These are phyloP conservation scores for Kregervanrija fluxuum DNA, from an alignment of 805 yeast genomes.

Conservation along the genomic window DNA sequence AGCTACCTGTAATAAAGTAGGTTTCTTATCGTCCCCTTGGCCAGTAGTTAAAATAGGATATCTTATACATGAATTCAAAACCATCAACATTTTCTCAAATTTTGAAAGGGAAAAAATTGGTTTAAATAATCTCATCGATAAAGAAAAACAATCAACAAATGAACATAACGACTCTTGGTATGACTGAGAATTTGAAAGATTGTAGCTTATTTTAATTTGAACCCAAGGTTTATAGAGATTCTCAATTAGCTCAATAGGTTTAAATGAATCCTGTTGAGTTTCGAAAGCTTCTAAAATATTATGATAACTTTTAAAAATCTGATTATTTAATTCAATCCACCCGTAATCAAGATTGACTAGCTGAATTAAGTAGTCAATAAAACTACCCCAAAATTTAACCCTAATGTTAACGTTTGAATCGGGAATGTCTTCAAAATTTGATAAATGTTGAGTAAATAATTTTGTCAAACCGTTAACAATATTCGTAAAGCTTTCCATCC, in stretches of 20 bases:
- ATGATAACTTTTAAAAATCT: conserved; percentile 47
- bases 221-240: conserved; percentile 47
- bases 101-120: conserved; percentile 27
- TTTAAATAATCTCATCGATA: conserved; percentile 33
- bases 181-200: conserved; percentile 26
- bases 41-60: conserved; percentile 66
- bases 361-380: conserved; percentile 42
- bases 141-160: conserved; percentile 45
- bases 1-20: conserved; percentile 57
- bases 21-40: conserved; percentile 44
- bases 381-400: conserved; percentile 45
- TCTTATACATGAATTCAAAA: conserved; percentile 58
- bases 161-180: conserved; percentile 59
- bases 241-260: conserved; percentile 29
- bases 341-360: conserved; percentile 31
- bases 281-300: conserved; percentile 35
- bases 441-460: conserved; percentile 48
- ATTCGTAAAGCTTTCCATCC: conserved; percentile 57
- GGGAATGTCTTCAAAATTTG: conserved; percentile 25
- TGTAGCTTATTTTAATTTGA: conserved; percentile 36
- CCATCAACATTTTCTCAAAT: conserved; percentile 45
- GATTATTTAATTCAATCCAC: conserved; percentile 46
- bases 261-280: conserved; percentile 3
- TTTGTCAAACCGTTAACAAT: conserved; percentile 61
- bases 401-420: conserved; percentile 2